Conservation (phyloP, 164 flowering plant species). For the Vitis riparia region DNA sequence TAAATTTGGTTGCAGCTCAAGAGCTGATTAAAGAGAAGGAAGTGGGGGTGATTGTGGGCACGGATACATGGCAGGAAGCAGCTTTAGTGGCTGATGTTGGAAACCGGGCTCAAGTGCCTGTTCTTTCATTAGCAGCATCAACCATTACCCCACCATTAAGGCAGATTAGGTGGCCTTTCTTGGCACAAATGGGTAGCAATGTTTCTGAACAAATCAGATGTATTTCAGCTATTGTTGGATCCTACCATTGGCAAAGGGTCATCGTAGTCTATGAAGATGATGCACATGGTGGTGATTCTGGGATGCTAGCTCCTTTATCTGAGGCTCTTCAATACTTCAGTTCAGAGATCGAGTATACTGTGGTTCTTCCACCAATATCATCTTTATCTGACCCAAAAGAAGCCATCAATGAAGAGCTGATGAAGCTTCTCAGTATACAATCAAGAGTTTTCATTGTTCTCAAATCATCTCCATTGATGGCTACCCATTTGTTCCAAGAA, state of each 20-base stretch:
- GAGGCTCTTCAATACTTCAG: slow-evolving; percentile 24
- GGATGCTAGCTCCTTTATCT: slow-evolving; percentile 18
- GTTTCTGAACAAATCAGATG: slow-evolving; percentile 26
- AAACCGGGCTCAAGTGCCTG: slow-evolving; percentile 35
- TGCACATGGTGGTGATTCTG: slow-evolving; percentile 27
- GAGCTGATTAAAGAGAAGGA: slow-evolving; percentile 23
- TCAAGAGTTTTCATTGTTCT: slow-evolving; percentile 37
- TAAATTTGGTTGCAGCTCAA: slow-evolving; percentile 25
- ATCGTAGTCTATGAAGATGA: slow-evolving; percentile 45
- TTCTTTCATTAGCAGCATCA: slow-evolving; percentile 41
- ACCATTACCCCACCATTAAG: slow-evolving; percentile 24
- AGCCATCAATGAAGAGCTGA: slow-evolving; percentile 13
- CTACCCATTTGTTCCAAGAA: slow-evolving; percentile 26
- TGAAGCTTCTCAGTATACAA: slow-evolving; percentile 18
- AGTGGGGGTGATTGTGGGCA: slow-evolving; percentile 35
- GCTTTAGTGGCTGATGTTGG: slow-evolving; percentile 44
- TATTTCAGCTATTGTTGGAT: slow-evolving; percentile 32
- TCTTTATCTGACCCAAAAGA: slow-evolving; percentile 18
- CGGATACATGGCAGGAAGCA: slow-evolving; percentile 47
- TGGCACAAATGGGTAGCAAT: slow-evolving; percentile 31
- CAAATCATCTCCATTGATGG: slow-evolving; percentile 18
- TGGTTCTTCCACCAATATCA: slow-evolving; percentile 35
- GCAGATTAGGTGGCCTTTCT: slow-evolving; percentile 39
- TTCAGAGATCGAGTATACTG: slow-evolving; percentile 29
- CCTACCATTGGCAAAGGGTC: slow-evolving; percentile 37